Base-by-base conservation (phyloP, 805 yeast genomes). In the Zygosaccharomyces lentus region DNA sequence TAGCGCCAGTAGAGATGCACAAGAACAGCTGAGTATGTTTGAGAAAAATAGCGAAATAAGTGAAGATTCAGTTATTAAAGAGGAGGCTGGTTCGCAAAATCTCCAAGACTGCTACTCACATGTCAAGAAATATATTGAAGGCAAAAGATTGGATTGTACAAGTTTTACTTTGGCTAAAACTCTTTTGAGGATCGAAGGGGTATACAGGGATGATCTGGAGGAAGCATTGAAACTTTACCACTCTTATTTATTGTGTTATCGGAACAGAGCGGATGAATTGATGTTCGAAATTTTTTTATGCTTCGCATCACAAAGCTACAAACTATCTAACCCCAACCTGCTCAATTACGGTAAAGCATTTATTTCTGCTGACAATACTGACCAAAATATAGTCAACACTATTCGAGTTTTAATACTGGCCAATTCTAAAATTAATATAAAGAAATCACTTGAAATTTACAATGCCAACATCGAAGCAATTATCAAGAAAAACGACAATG, bases 381-480 rank as follows among this genome's bases (percentile, higher is more conserved):
- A 58, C 17, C 42, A 46, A 15, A 47, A 60, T 13, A 59, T 71
- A 1, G 61, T 69, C 6, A 64, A 66, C 27, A 56, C 69, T 3
- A 46, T 75, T 6, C 72, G 74, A 45, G 62, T 67, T 4, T 54
- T 72, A 37, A 73, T 79, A 10, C 51, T 78, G 7, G 74, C 72
- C 0, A 58, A 67, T 19, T 58, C 76, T 9, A 62, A 60, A 31
- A 70, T 72, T 34, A 66, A 73, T 32, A 47, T 65, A 6, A 74
- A 72, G 7, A 50, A 59, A 34, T 61, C 77, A 1, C 62, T 79
- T 32, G 66, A 63, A 2, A 46, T 75, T 3, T 79, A 70, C 59
- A 79, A 79, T 52, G 65, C 67, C 12, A 71, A 72, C 56, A 74
- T 78, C 27, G 57, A 61, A 12, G 56, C 55, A 9, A 68, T 72